Base-by-base conservation (phyloP, 768 basidiomycete genomes). In the Pulveroboletus sp. region DNA sequence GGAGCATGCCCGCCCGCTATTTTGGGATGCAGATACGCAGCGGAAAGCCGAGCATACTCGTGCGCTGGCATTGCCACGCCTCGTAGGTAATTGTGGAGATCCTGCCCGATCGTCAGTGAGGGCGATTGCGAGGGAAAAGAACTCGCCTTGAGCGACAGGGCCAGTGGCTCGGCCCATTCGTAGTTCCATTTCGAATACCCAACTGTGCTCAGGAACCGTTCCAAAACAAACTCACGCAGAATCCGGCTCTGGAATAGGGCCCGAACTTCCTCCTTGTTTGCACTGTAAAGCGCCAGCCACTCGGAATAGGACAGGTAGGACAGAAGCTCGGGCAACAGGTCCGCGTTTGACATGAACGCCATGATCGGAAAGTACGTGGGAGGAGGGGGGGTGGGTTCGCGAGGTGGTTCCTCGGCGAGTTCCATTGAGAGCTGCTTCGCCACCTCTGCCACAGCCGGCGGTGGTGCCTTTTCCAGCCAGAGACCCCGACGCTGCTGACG, bases 21-120 rank as follows among this genome's bases (percentile, higher is more conserved):
- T 21, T 76, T 67, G 0, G 77, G 75, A 43, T 82, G 81, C 47
- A 88, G 69, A 54, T 82, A 82, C 23, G 75, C 64, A 6, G 71
- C 72, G 2, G 89, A 79, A 29, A 81, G 73, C 5, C 79, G 76
- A 1, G 81, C 75, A 55, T 87, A 91, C 52, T 86, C 80, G 53
- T 91, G 84, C 4, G 77, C 75, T 7, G 90, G 90, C 21, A 87
- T 78, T 6, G 82, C 83, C 5, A 91, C 84, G 3, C 87, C 87
- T 39, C 82, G 77, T 79, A 91, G 82, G 58, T 91, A 93, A 43
- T 85, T 78, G 58, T 79, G 79, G 34, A 94, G 73, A 65, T 93
- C 90, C 86, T 90, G 57, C 7, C 29, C 14, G 40, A 14, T 45
- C 50, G 27, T 34, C 12, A 9, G 10, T 34, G 46, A 6, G 32